Conservation (phyloP, 1,284 basidiomycete genomes). For the Malassezia slooffiae region DNA sequence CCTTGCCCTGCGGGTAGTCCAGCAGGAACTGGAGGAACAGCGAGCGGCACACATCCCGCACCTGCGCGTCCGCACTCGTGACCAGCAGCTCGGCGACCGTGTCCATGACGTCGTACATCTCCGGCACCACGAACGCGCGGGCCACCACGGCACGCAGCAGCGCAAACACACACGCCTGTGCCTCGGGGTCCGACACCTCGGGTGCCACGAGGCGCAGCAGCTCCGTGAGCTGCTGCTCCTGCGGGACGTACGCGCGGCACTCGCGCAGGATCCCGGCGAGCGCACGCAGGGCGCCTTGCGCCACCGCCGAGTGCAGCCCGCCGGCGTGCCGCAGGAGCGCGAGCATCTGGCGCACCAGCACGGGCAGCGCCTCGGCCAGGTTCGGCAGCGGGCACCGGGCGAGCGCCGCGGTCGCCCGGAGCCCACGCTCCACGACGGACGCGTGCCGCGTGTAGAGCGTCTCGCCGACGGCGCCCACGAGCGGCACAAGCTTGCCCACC, state of each 20-base stretch:
- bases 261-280: slow-evolving; percentile 71
- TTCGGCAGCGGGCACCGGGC: slow-evolving; percentile 72
- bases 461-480: slow-evolving; percentile 80
- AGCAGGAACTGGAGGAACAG: slow-evolving; percentile 87
- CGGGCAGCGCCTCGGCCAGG: slow-evolving; percentile 65
- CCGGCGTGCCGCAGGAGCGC: slow-evolving; percentile 73
- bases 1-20: slow-evolving; percentile 94
- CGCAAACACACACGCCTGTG: slow-evolving; percentile 72
- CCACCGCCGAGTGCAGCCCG: slow-evolving; percentile 76
- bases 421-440: slow-evolving; percentile 64
- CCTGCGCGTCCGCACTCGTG: slow-evolving; percentile 77
- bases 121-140: slow-evolving; percentile 82
- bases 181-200: slow-evolving; percentile 82
- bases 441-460: slow-evolving; percentile 76
- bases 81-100: slow-evolving; percentile 88
- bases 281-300: slow-evolving; percentile 77
- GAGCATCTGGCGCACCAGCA: slow-evolving; percentile 76
- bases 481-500: slow-evolving; percentile 68
- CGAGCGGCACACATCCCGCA: slow-evolving; percentile 80
- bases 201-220: slow-evolving; percentile 74
- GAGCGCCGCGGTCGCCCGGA: slow-evolving; percentile 72
- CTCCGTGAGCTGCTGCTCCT: slow-evolving; percentile 78
- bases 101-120: slow-evolving; percentile 96
- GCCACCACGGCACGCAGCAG: slow-evolving; percentile 84
- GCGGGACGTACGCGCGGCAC: slow-evolving; percentile 56